Evolutionary conservation across 208 protist genomes (phyloP).

Genomic region (Naegleria fowleri): DNA sequence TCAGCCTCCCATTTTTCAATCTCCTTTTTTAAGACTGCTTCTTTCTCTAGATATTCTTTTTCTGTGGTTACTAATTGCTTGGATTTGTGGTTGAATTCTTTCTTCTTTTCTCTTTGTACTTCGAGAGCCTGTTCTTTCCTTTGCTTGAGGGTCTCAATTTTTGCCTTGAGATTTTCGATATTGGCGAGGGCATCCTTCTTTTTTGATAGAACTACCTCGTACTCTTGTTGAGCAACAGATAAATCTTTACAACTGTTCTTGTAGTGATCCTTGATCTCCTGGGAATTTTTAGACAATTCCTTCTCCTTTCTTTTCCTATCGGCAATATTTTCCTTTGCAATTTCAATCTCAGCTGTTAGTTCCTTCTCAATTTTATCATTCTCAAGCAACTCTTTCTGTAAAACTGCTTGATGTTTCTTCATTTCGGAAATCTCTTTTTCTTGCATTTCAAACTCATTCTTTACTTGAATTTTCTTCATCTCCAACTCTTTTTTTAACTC

Average conservation of each 20-base stretch:
- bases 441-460: neutral
- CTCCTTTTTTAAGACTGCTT: neutral
- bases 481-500: neutral
- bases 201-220: neutral
- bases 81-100: neutral
- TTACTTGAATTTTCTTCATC: neutral
- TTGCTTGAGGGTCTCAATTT: neutral
- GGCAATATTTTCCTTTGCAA: neutral
- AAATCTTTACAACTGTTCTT: neutral
- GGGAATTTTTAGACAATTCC: neutral
- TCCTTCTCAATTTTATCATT: constrained; percentile 12
- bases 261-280: neutral
- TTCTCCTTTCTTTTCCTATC: constrained; percentile 6
- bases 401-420: neutral
- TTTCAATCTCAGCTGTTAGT: neutral
- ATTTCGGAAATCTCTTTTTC: neutral
- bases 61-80: neutral
- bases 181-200: neutral
- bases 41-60: neutral
- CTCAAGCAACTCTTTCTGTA: neutral
- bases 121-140: neutral
- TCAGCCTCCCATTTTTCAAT: neutral
- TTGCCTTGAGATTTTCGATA: neutral
- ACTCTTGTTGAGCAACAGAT: neutral
- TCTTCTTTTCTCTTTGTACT: neutral